phyloP scores from a whole-genome alignment of 441 rosid genomes.

The Erysimum cheiri region DNA sequence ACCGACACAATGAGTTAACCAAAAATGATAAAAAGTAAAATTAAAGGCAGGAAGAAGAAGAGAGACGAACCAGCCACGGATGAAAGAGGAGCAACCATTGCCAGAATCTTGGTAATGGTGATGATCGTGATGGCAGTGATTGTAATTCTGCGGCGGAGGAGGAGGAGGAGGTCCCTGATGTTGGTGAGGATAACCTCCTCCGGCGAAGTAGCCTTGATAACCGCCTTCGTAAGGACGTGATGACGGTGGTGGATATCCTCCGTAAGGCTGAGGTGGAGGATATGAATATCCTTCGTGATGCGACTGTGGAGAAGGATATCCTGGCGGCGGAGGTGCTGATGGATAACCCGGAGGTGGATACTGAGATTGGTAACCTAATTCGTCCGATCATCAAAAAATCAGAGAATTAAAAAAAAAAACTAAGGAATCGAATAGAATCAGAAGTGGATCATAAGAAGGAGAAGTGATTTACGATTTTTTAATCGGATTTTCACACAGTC shows the following conservation, averaged over 20 bases:
- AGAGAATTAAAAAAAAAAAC: background rate
- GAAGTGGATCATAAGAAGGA: background rate
- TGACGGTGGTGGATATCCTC: conserved; percentile 66
- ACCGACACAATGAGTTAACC: no score
- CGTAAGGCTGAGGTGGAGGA: conserved; percentile 48
- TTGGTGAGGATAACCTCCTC: conserved; percentile 56
- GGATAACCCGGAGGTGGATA: conserved; percentile 59
- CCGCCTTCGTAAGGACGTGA: conserved; percentile 69
- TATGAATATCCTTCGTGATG: conserved; percentile 9
- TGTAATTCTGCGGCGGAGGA: conserved; percentile 56
- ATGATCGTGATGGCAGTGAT: conserved; percentile 59
- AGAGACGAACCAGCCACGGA: no score
- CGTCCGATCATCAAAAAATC: background rate
- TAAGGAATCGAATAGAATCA: conserved; percentile 1
- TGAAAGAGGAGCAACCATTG: conserved; percentile 63
- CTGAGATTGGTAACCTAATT: conserved; percentile 58
- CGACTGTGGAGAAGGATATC: conserved; percentile 25
- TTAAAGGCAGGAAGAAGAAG: no score
- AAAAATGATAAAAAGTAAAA: no score
- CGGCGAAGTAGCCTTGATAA: conserved; percentile 88
- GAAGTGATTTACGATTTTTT: conserved; percentile 50
- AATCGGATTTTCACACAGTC: conserved; percentile 71
- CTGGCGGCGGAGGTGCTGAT: conserved; percentile 51
- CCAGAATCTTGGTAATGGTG: conserved; percentile 60
- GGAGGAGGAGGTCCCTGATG: conserved; percentile 46